Evolutionary conservation across 2,329 filamentous ascomycete genomes (phyloP), one percentile per base, ranked within the genome.

Genomic region (Fusarium coffeatum): DNA sequence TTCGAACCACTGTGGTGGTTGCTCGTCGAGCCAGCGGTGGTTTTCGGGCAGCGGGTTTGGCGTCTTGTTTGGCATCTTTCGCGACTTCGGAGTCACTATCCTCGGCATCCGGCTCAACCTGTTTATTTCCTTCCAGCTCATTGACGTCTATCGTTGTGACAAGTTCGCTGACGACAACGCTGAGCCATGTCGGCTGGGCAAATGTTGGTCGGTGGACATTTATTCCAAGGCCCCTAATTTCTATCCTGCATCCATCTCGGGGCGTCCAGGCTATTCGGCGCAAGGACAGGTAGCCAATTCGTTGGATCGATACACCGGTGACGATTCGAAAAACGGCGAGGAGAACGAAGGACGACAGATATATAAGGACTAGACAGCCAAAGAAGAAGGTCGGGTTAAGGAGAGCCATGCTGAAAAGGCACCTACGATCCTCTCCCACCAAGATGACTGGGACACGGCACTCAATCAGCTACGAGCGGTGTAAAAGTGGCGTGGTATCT

Each of bases 131-230:
- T 71, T 88, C 87, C 43, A 96, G 80, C 49, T 89, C 87, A 64
- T 88, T 87, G 47, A 94, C 83, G 77, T 99, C 93, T 45, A 98
- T 79, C 0, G 93, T 97, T 53, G 99, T 86, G 51, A 90, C 92
- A 51, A 98, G 84, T 77, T 98, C 96, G 75, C 89, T 93, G 64
- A 99, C 82, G 11, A 96, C 92, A 53, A 99, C 86, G 78, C 94
- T 98, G 74, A 97, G 84, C 94, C 95, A 98, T 68, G 97, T 98
- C 46, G 96, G 96, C 79, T 98, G 94, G 48, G 95, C 93, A 81
- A 99, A 98, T 8, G 96, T 98, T 15, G 96, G 96, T 7, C 94
- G 90, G 81, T 99, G 96, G 68, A 98, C 81, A 60, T 93, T 92
- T 74, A 99, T 85, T 46, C 96, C 94, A 55, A 99, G 85, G 53